Evolutionary conservation across 345 rosid genomes (phyloP), one percentile per base, ranked within the genome.

Genomic region (Orychophragmus violaceus): DNA sequence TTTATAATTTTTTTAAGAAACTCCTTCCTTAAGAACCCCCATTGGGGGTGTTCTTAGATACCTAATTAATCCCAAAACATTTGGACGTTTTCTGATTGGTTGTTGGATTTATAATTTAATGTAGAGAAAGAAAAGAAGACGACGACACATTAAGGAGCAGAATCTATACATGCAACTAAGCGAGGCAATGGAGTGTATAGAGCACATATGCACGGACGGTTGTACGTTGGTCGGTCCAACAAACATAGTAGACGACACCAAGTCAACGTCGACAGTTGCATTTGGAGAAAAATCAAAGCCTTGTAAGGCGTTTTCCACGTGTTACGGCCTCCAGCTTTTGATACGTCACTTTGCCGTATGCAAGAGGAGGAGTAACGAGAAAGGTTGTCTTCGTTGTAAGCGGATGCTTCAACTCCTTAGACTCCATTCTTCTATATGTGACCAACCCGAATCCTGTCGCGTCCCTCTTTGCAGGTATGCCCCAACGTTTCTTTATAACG

Each of bases 201-300:
- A 87, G 64, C 98, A 93, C 78, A 93, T 93, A 52, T 93, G 85
- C 81, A 85, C 86, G 0, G 84, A 89, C 56, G 98, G 98, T 5
- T 93, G 98, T 77, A 92, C 86, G 0, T 56, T 49, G 11, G 93
- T 92, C 5, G 86, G 88, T 23, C 98, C 96, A 3, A 30, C 53
- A 21, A 86, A 84, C 52, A 39, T 55, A 45, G 79, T 67, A 23
- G 81, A 76, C 6, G 21, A 35, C 59, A 42, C 28, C 10, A 76
- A 14, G 23, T 33, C 69, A 8, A 35, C 16, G n/a, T n/a, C n/a
- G 28, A 7, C 22, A 6, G 30, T 12, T 37, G 65, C 14, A 19
- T 9, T 8, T n/a, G 30, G 6, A 32, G 66, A 28, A 7, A 72
- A 39, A 9, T 36, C 66, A 18, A 79, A 37, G 3, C 94, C 95